Conservation (phyloP, 208 protist genomes). For the Balamuthia mandrillaris region DNA sequence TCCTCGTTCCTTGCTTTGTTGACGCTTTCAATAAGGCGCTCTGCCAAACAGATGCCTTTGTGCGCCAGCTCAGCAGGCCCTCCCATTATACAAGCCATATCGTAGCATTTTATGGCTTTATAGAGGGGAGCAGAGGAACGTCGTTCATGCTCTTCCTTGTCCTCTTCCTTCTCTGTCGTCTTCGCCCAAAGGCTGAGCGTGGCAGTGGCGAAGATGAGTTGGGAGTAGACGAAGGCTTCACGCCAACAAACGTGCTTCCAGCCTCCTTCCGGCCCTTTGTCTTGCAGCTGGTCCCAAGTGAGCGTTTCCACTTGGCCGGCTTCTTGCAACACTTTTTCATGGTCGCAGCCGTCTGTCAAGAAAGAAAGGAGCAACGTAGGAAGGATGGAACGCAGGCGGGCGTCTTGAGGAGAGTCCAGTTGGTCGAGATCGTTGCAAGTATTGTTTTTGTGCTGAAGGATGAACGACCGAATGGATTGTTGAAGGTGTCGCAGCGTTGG, state of each 20-base stretch:
- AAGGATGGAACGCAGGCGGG: too few relatives aligned
- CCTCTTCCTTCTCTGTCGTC: background rate
- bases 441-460: too few relatives aligned
- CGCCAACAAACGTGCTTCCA: conserved; percentile 45
- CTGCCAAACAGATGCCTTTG: background rate
- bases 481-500: too few relatives aligned
- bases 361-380: too few relatives aligned
- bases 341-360: too few relatives aligned
- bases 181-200: background rate
- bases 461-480: too few relatives aligned
- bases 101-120: background rate
- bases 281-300: too few relatives aligned
- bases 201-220: background rate
- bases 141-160: background rate
- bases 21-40: background rate
- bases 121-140: conserved; percentile 2
- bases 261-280: background rate
- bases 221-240: conserved; percentile 33
- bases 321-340: too few relatives aligned
- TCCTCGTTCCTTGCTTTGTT: background rate
- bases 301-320: too few relatives aligned
- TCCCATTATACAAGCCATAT: conserved; percentile 29
- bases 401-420: too few relatives aligned
- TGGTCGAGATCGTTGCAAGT: too few relatives aligned
- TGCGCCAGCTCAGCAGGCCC: background rate